Percentiles rank a stretch among this genome's conserved stretches.
These are phyloP conservation scores for Suillus variegatus DNA, from an alignment of 768 basidiomycete species.

Conservation along the genomic window DNA sequence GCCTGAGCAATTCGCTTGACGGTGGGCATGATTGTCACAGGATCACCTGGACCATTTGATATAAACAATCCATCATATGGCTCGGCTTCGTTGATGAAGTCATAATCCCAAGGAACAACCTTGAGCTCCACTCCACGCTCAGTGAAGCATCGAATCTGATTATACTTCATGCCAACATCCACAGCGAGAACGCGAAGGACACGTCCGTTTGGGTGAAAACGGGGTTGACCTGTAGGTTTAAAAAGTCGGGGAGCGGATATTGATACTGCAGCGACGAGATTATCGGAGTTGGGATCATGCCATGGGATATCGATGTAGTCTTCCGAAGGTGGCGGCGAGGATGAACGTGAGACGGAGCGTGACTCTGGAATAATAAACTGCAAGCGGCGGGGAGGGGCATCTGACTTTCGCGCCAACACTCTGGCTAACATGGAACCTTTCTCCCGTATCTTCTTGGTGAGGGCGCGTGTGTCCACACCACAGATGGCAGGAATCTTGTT, in stretches of 20 bases:
- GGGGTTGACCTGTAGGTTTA: slow-evolving; percentile 55
- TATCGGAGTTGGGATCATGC: slow-evolving; percentile 83
- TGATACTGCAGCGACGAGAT: slow-evolving; percentile 92
- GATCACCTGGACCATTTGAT: slow-evolving; percentile 98
- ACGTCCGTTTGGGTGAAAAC: slow-evolving; percentile 77
- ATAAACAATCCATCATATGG: slow-evolving; percentile 94
- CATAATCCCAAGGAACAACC: slow-evolving; percentile 97
- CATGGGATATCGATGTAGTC: slow-evolving; percentile 84
- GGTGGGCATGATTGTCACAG: slow-evolving; percentile 77
- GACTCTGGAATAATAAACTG: slow-evolving; percentile 37
- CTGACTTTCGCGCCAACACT: slow-evolving; percentile 65
- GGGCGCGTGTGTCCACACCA: slow-evolving; percentile 93
- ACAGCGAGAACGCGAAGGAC: slow-evolving; percentile 83
- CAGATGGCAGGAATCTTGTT: slow-evolving; percentile 92
- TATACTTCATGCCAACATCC: slow-evolving; percentile 99
- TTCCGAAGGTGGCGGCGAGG: slow-evolving; percentile 75
- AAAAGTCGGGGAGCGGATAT: slow-evolving; percentile 66
- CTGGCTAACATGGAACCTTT: slow-evolving; percentile 92
- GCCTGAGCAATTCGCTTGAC: slow-evolving; percentile 65
- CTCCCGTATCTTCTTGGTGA: slow-evolving; percentile 95
- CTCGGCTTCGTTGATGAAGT: slow-evolving; percentile 77
- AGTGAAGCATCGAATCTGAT: slow-evolving; percentile 96
- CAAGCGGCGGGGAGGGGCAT: slow-evolving; percentile 41
- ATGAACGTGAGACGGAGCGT: slow-evolving; percentile 45
- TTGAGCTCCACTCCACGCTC: slow-evolving; percentile 93